These are phyloP conservation scores for Mycena metata DNA, from an alignment of 768 basidiomycete genomes.

Conservation along the genomic window DNA sequence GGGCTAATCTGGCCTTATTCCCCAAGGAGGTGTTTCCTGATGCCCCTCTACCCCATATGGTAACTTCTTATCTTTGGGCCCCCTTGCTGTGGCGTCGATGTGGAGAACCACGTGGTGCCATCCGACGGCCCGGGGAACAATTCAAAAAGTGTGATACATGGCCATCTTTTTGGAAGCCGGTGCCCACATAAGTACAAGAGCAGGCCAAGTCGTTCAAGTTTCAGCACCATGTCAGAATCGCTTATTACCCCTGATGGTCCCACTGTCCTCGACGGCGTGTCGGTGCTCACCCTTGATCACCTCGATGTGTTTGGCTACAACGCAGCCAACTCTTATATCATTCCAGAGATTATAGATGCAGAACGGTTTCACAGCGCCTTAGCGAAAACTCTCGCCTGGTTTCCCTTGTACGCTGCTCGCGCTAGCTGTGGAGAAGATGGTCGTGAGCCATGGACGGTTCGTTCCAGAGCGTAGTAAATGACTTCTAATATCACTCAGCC, in stretches of 20 bases:
- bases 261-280: conserved; percentile 29
- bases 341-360: conserved; percentile 22
- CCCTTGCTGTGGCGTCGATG: too few relatives aligned
- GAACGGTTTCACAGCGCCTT: conserved; percentile 15
- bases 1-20: too few relatives aligned
- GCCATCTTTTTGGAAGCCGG: conserved; percentile 13
- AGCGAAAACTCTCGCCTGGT: conserved; percentile 1
- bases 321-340: conserved; percentile 29
- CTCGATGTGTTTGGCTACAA: conserved; percentile 25
- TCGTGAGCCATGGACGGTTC: conserved; percentile 9
- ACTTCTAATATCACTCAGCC: not conserved
- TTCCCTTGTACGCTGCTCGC: conserved; percentile 28
- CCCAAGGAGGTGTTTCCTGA: too few relatives aligned
- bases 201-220: not conserved
- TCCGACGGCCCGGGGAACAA: too few relatives aligned
- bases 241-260: conserved; percentile 18
- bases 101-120: conserved; percentile 12
- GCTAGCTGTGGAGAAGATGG: conserved; percentile 18
- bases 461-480: not conserved
- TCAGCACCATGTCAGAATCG: conserved; percentile 5
- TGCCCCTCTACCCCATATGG: too few relatives aligned
- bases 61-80: too few relatives aligned
- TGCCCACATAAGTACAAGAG: not conserved
- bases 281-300: conserved; percentile 8
- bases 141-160: not conserved